These are phyloP conservation scores for Candida sp. DNA, from an alignment of 1,139 yeast species.

Conservation along the genomic window DNA sequence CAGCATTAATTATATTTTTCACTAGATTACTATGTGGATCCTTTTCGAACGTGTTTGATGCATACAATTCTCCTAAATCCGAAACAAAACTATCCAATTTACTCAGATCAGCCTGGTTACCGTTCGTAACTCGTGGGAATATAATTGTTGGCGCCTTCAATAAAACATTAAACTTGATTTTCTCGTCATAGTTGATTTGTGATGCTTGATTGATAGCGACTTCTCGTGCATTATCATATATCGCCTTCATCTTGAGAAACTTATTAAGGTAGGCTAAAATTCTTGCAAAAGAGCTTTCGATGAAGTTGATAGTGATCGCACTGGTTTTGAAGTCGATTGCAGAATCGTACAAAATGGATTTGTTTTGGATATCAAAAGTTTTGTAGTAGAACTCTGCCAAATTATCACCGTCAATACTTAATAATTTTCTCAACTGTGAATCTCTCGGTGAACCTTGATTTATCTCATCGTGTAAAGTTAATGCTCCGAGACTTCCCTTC, in stretches of 20 bases:
- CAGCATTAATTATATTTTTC: slow-evolving; percentile 56
- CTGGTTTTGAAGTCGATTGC: slow-evolving; percentile 68
- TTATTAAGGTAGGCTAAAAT: slow-evolving; percentile 67
- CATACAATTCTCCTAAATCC: slow-evolving; percentile 80
- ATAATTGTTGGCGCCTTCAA: slow-evolving; percentile 81
- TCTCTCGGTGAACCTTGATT: slow-evolving; percentile 60
- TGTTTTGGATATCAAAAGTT: slow-evolving; percentile 63
- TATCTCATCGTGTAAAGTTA: slow-evolving; percentile 75
- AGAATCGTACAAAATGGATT: slow-evolving; percentile 52
- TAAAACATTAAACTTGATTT: slow-evolving; percentile 67
- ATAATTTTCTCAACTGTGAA: slow-evolving; percentile 60
- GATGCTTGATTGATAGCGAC: slow-evolving; percentile 71
- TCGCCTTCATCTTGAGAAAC: slow-evolving; percentile 80
- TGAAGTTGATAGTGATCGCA: slow-evolving; percentile 68
- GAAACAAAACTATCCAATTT: slow-evolving; percentile 63
- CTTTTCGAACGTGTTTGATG: slow-evolving; percentile 55
- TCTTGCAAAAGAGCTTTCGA: slow-evolving; percentile 75
- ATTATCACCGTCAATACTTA: slow-evolving; percentile 80
- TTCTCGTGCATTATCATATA: slow-evolving; percentile 85
- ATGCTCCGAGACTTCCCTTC: slow-evolving; percentile 72
- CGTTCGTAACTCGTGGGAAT: slow-evolving; percentile 60
- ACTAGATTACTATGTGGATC: slow-evolving; percentile 9
- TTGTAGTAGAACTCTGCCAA: slow-evolving; percentile 83
- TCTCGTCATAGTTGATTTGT: slow-evolving; percentile 59
- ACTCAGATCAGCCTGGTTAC: slow-evolving; percentile 21